Conservation (phyloP, 768 basidiomycete species). For the Kondoa subrosea region DNA sequence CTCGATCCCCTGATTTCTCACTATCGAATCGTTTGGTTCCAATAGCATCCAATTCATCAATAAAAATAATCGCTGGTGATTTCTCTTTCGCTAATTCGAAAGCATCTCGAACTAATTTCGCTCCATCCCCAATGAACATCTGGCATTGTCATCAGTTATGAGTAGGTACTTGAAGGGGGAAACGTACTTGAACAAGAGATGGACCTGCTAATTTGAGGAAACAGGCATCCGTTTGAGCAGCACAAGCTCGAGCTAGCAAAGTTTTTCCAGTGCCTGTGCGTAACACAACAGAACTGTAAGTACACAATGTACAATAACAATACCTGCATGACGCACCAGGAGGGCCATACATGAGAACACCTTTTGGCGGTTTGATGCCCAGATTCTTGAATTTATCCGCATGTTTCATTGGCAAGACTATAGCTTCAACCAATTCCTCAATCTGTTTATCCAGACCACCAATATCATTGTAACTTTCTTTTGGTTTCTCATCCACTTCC, state of each 20-base stretch:
- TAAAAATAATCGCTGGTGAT: constrained; percentile 94
- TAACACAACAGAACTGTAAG: not conserved
- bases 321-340: constrained; percentile 49
- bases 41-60: constrained; percentile 41
- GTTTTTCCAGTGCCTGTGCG: constrained; percentile 81
- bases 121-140: constrained; percentile 99
- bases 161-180: not conserved
- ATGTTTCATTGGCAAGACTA: constrained; percentile 96
- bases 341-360: constrained; percentile 95
- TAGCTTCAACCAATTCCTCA: constrained; percentile 92
- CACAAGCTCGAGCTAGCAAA: constrained; percentile 88
- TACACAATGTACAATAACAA: not conserved
- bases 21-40: constrained; percentile 66
- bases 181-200: constrained; percentile 65
- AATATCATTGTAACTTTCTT: constrained; percentile 90
- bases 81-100: constrained; percentile 98
- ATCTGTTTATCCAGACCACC: constrained; percentile 99
- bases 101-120: constrained; percentile 93
- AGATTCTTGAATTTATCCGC: constrained; percentile 94
- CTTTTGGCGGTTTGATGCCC: constrained; percentile 96
- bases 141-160: constrained; percentile 10
- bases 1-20: constrained; percentile 95
- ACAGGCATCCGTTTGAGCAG: constrained; percentile 92
- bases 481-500: constrained; percentile 97
- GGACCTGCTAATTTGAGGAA: constrained; percentile 96